These are phyloP conservation scores for Posidonia australis DNA, from an alignment of 106 monocot species.

Conservation along the genomic window DNA sequence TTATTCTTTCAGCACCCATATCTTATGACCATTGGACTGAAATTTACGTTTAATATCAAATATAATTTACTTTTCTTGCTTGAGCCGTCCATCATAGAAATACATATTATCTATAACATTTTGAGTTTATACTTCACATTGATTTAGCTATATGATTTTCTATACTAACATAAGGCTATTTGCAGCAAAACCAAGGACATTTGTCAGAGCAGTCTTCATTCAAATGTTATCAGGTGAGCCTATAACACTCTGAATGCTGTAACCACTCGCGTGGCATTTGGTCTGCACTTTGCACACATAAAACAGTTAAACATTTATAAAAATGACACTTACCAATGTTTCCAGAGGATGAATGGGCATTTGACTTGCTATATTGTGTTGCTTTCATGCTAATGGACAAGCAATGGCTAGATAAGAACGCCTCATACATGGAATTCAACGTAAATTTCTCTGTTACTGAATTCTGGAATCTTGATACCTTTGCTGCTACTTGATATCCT, in stretches of 20 bases:
- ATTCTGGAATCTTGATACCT: background rate
- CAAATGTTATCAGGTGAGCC: constrained; percentile 78
- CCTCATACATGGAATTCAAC: constrained; percentile 75
- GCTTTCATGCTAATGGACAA: constrained; percentile 68
- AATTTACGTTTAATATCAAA: background rate
- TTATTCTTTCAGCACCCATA: constrained; percentile 3
- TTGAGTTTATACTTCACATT: no score
- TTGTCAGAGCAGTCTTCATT: constrained; percentile 72
- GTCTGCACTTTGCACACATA: no score
- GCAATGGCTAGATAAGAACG: constrained; percentile 63
- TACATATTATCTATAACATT: background rate
- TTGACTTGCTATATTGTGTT: constrained; percentile 61
- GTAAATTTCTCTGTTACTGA: constrained; percentile 10
- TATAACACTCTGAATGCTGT: background rate
- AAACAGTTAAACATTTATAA: no score
- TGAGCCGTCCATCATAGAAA: background rate
- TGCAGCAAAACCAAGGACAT: constrained; percentile 68
- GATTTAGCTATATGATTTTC: no score
- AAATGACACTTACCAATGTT: no score
- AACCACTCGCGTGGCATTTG: no score
- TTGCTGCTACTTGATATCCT: no score
- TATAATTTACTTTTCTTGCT: background rate
- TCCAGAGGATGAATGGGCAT: constrained; percentile 63
- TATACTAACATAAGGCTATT: background rate
- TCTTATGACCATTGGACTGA: constrained; percentile 29